Base-by-base conservation (phyloP, 768 basidiomycete genomes). In the Favolaschia claudopus region DNA sequence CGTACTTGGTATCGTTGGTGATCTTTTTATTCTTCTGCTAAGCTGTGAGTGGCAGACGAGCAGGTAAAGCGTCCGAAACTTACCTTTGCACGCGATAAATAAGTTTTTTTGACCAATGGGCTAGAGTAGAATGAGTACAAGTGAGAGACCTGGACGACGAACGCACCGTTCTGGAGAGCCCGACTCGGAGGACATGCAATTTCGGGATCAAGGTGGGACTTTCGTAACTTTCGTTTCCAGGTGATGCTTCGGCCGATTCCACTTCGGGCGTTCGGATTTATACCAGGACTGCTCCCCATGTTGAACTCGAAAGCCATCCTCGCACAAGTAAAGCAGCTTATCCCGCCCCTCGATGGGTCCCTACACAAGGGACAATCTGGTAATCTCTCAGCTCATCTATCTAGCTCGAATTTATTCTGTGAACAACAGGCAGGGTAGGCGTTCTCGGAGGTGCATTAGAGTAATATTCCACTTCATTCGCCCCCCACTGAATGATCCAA, bases 291-390 rank as follows among this genome's bases (percentile, higher is more conserved):
- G n/a, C 24, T 32, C 55, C 62, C 53, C 38, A 92, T 91, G 91
- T 78, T 88, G 12, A 70, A 91, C 44, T 79, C 88, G 43, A 85
- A 82, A 63, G 69, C 76, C 25, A 75, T 93, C 59, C 69, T 91
- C 31, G 83, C 88, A 19, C 88, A 93, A 69, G 82, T 96, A 55
- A 89, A 88, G 69, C 82, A 85, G 62, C 80, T 99, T 55, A 93
- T 99, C 49, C 96, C 96, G 0, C 96, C 96, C 38, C 82, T 99
- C 27, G 88, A 95, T 66, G 88, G 89, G 7, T 85, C 88, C 39
- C 76, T 98, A 27, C 95, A 96, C 80, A 99, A 99, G 72, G 96
- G 96, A 27, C 96, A 98, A 77, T 95, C 93, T 62, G 93, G 91
- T 89, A n/a, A n/a, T n/a, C n/a, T n/a, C n/a, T n/a, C 60, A 66